Conservation (phyloP, 805 yeast species). For the Starmerella cellae region DNA sequence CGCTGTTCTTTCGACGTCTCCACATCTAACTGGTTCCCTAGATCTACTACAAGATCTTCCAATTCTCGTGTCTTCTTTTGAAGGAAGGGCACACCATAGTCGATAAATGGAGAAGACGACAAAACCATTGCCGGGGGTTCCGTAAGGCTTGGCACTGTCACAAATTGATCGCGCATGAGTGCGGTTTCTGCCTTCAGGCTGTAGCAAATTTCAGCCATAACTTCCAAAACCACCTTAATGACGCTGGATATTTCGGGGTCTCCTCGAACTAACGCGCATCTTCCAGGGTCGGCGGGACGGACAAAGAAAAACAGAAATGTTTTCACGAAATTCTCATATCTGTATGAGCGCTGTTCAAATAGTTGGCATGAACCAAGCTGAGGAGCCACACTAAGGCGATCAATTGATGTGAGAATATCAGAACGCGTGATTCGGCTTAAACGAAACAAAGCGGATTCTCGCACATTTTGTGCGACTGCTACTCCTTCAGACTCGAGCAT, state of each 20-base stretch:
- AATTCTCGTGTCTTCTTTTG: constrained; percentile 42
- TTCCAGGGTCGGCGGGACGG: constrained; percentile 57
- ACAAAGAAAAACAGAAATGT: constrained; percentile 73
- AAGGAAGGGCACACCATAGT: constrained; percentile 55
- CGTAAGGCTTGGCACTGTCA: constrained; percentile 29
- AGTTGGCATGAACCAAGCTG: constrained; percentile 61
- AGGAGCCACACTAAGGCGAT: constrained; percentile 59
- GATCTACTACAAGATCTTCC: constrained; percentile 30
- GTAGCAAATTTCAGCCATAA: constrained; percentile 64
- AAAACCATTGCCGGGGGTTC: constrained; percentile 30
- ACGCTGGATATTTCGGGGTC: constrained; percentile 45
- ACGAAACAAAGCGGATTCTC: constrained; percentile 68
- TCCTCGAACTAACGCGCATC: constrained; percentile 81
- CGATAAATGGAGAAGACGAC: constrained; percentile 77
- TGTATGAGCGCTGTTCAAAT: constrained; percentile 58
- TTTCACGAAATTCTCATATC: constrained; percentile 40
- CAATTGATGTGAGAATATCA: constrained; percentile 75
- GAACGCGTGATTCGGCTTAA: constrained; percentile 69
- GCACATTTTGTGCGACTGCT: constrained; percentile 67
- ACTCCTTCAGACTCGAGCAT: constrained; percentile 61
- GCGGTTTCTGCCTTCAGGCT: constrained; percentile 71
- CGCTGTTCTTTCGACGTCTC: constrained; percentile 13
- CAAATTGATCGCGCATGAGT: constrained; percentile 55
- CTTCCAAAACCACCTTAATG: constrained; percentile 66
- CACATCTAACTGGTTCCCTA: constrained; percentile 4